Percentiles rank a stretch among this genome's conserved stretches.
Evolutionary conservation across 1,284 basidiomycete genomes (phyloP).

Genomic region (Chalciporus piperatoides): DNA sequence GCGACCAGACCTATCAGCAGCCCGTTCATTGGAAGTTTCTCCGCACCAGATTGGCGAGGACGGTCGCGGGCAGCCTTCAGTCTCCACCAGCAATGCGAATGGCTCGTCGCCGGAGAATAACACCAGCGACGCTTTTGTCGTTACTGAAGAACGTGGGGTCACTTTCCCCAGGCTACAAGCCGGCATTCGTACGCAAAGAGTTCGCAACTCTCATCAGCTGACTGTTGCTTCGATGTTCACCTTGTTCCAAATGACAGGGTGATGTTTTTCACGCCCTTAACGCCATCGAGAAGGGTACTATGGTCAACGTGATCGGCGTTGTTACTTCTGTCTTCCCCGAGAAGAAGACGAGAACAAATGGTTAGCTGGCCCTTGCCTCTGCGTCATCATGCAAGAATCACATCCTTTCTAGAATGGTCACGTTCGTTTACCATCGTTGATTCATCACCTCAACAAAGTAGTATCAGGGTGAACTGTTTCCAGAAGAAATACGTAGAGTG

Average conservation of each 20-base stretch:
- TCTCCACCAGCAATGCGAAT: neutral
- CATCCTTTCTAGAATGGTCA: constrained; percentile 26
- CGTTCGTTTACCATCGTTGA: constrained; percentile 27
- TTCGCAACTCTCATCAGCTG: constrained; percentile 16
- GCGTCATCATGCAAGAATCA: neutral
- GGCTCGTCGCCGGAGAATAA: neutral
- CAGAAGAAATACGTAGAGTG: constrained; percentile 42
- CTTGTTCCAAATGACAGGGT: constrained; percentile 21
- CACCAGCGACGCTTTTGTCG: neutral
- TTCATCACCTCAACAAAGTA: constrained; percentile 36
- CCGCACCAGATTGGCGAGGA: neutral
- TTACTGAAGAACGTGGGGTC: neutral
- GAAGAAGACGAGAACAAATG: constrained; percentile 24
- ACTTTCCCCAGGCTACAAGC: constrained; percentile 11
- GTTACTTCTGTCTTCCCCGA: constrained; percentile 18
- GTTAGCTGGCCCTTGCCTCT: constrained; percentile 18
- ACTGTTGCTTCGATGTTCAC: neutral
- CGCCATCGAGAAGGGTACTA: constrained; percentile 14
- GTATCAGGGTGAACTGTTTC: constrained; percentile 47
- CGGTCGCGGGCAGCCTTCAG: neutral
- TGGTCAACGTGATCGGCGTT: constrained; percentile 33
- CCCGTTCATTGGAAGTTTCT: neutral
- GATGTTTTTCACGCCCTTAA: constrained; percentile 28
- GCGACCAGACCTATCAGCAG: constrained; percentile 4
- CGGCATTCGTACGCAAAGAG: constrained; percentile 29